Percentiles rank a stretch among this genome's conserved stretches.
phyloP scores from a whole-genome alignment of 2,329 filamentous ascomycete species.

The Magnaporthiopsis poae region DNA sequence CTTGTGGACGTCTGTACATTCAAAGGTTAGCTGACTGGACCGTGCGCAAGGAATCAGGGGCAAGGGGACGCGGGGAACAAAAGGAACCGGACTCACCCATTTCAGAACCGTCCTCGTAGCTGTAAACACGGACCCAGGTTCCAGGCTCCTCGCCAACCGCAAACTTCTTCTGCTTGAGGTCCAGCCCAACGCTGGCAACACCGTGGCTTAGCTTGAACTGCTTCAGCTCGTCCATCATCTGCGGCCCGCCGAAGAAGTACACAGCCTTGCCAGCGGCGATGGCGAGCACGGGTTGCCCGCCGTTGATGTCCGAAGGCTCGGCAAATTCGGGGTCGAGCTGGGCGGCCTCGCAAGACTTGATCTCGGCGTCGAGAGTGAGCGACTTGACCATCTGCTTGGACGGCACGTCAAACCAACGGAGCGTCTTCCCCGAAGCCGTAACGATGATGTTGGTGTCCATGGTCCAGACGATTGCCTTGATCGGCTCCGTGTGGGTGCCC shows the following conservation, averaged over 20 bases:
- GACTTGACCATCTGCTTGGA: slow-evolving; percentile 65
- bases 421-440: slow-evolving; percentile 81
- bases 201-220: slow-evolving; percentile 71
- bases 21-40: not conserved
- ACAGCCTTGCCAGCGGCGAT: slow-evolving; percentile 90
- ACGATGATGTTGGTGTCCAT: slow-evolving; percentile 78
- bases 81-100: slow-evolving; percentile 43
- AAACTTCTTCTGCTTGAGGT: slow-evolving; percentile 69
- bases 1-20: slow-evolving; percentile 68
- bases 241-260: slow-evolving; percentile 76
- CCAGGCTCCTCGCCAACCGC: slow-evolving; percentile 85
- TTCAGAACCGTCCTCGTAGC: slow-evolving; percentile 74
- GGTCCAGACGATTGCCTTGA: slow-evolving; percentile 95
- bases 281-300: slow-evolving; percentile 63
- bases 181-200: slow-evolving; percentile 81
- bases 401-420: slow-evolving; percentile 89
- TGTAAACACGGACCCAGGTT: slow-evolving; percentile 93
- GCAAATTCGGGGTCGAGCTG: slow-evolving; percentile 50
- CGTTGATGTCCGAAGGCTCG: slow-evolving; percentile 52
- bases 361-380: slow-evolving; percentile 69
- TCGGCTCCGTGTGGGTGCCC: slow-evolving; percentile 72
- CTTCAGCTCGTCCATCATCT: slow-evolving; percentile 66
- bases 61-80: not conserved
- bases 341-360: slow-evolving; percentile 86
- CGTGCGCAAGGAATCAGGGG: not conserved